Evolutionary conservation across 768 basidiomycete genomes (phyloP), one percentile per base, ranked within the genome.

Genomic region (Leccinum barrowsii): DNA sequence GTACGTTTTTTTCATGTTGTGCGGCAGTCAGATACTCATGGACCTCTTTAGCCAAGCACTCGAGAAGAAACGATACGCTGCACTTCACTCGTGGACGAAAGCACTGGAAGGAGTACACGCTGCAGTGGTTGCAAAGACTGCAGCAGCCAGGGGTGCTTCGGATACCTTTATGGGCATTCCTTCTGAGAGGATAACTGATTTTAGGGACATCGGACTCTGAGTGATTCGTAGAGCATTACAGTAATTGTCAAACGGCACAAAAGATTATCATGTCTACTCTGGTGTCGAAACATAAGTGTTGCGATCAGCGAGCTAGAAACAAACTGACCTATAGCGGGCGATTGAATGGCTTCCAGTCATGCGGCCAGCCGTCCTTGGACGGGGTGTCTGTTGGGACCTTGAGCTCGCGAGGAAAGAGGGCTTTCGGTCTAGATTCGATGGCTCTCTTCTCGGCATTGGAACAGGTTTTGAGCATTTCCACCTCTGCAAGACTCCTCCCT

Each of bases 331-430:
- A 69, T 59, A 82, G 58, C 28, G 83, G 82, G 40, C 81, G 77
- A 58, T 79, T 74, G 67, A 85, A 84, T 50, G 89, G 81, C 55
- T 81, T 90, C 85, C 87, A 95, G n/a, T 87, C 84, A 67, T 94
- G 89, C 54, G 86, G 85, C 94, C 94, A 96, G 4, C 92, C 92
- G 46, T 80, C 78, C 55, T 82, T 83, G 24, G 89, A 81, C 2
- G 92, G 89, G 7, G 90, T 94, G 68, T 96, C 94, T 5, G 89
- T 84, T 47, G 95, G 94, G 50, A 91, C 80, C 62, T 86, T 84
- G 68, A 92, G 69, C 71, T 98, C 94, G 59, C 95, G 82, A 59
- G 95, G 95, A 74, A 95, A 91, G 37, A 96, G 71, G 1, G 90
- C 90, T 57, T 85, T 85, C 70, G 89, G 80, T 63, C 90, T 80